Evolutionary conservation across 768 basidiomycete genomes (phyloP).

Genomic region (Trametes sanguinea): DNA sequence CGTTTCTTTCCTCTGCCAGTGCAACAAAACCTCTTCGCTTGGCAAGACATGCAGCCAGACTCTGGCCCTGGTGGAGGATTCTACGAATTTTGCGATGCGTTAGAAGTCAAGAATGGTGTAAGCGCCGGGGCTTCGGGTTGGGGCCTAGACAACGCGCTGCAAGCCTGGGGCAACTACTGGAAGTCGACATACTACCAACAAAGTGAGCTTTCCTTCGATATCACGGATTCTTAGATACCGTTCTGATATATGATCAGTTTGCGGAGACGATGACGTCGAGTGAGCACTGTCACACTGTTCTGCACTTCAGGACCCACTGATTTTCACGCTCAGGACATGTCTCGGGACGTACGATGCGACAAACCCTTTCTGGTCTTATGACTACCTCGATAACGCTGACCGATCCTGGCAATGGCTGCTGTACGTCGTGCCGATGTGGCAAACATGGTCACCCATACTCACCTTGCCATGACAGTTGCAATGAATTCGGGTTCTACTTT

Average conservation of each 20-base stretch:
- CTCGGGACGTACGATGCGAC: constrained; percentile 42
- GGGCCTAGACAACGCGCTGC: constrained; percentile 58
- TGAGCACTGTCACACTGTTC: no score
- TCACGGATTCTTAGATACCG: no score
- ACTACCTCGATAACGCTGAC: constrained; percentile 47
- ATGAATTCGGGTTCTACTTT: constrained; percentile 56
- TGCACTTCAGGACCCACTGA: no score
- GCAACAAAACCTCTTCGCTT: constrained; percentile 54
- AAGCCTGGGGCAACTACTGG: constrained; percentile 61
- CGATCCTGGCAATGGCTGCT: constrained; percentile 73
- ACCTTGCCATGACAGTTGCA: constrained; percentile 50
- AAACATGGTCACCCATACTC: no score
- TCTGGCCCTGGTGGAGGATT: constrained; percentile 48
- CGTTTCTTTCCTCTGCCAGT: constrained; percentile 13
- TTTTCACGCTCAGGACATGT: constrained; percentile 28
- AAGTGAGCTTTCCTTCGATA: no score
- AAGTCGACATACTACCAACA: constrained; percentile 41
- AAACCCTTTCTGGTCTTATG: constrained; percentile 51
- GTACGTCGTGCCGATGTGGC: constrained; percentile 30
- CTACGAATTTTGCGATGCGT: constrained; percentile 59
- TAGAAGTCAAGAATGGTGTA: constrained; percentile 58
- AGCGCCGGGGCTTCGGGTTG: constrained; percentile 51
- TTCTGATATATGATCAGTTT: constrained; percentile 45
- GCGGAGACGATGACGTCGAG: constrained; percentile 46
- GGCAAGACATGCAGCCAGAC: constrained; percentile 58